A percentile compares a stretch with the other conserved stretches of the same genome.
These are phyloP conservation scores for Apiotrichum domesticum DNA, from an alignment of 1,284 basidiomycete genomes.

Conservation along the genomic window DNA sequence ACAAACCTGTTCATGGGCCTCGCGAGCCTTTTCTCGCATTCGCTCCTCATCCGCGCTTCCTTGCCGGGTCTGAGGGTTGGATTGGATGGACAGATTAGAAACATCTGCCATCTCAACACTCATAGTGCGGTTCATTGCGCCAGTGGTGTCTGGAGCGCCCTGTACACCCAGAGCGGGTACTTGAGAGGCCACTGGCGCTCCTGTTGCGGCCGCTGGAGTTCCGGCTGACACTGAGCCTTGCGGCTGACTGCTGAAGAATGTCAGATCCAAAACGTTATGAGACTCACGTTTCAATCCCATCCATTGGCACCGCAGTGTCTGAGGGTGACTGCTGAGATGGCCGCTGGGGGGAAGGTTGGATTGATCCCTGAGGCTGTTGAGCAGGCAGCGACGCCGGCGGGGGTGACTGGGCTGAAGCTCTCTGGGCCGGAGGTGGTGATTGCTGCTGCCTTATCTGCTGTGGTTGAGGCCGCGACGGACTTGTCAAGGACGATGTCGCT, in stretches of 20 bases:
- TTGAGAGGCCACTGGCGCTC: constrained; percentile 14
- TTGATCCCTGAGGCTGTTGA: neutral
- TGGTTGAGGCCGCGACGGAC: neutral
- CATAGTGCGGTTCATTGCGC: constrained; percentile 26
- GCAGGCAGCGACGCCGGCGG: neutral
- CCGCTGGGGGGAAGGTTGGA: neutral
- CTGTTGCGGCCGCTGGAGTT: constrained; percentile 18
- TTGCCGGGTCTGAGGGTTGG: constrained; percentile 19
- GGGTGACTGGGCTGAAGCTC: neutral
- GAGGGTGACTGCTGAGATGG: neutral
- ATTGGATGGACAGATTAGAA: constrained; percentile 18
- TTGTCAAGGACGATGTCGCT: neutral
- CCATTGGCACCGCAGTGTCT: constrained; percentile 20
- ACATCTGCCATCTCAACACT: constrained; percentile 43
- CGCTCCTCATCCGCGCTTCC: constrained; percentile 38
- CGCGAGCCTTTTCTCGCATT: constrained; percentile 43
- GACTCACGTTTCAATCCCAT: constrained; percentile 28
- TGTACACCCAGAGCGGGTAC: constrained; percentile 17
- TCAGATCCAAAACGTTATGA: neutral
- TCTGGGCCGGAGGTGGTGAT: neutral
- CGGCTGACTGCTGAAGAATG: neutral
- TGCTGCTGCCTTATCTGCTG: neutral
- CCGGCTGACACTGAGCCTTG: constrained; percentile 2
- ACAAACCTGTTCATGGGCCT: constrained; percentile 46
- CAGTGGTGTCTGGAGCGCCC: constrained; percentile 2